Evolutionary conservation across 2,329 filamentous ascomycete species (phyloP).

Genomic region (Curvularia spicifera): DNA sequence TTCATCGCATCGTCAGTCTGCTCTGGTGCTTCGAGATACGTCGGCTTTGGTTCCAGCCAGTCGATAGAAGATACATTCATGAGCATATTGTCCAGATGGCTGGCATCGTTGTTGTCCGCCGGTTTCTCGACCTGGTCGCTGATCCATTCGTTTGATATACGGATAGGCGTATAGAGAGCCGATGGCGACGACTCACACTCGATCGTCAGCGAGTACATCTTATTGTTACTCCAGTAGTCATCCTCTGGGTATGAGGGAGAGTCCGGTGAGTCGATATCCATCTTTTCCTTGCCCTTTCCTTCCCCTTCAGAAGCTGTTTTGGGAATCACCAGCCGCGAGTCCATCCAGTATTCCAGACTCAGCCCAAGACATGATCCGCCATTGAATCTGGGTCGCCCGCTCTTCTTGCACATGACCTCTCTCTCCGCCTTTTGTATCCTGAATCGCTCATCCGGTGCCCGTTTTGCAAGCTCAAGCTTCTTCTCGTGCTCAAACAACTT

Average conservation of each 20-base stretch:
- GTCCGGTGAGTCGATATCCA: constrained; percentile 41
- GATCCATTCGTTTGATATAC: constrained; percentile 77
- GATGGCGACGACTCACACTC: constrained; percentile 63
- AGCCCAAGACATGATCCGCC: constrained; percentile 70
- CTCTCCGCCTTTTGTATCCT: constrained; percentile 58
- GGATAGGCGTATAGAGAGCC: constrained; percentile 64
- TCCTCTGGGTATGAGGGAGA: constrained; percentile 36
- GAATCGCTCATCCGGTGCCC: constrained; percentile 48
- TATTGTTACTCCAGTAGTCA: constrained; percentile 51
- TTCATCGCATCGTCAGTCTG: constrained; percentile 58
- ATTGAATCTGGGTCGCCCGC: constrained; percentile 76
- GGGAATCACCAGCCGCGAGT: constrained; percentile 58
- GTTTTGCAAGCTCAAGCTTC: constrained; percentile 47
- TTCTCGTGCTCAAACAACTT: constrained; percentile 76
- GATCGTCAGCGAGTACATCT: constrained; percentile 71
- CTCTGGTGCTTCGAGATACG: constrained; percentile 53
- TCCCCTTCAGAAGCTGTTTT: constrained; percentile 29
- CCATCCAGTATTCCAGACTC: constrained; percentile 79
- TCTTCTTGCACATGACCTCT: constrained; percentile 71
- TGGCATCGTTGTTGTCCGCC: constrained; percentile 46
- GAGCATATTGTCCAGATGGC: constrained; percentile 48
- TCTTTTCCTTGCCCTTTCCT: constrained; percentile 48
- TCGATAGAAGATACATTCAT: constrained; percentile 60
- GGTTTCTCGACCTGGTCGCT: constrained; percentile 69
- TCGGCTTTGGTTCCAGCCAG: constrained; percentile 76